A percentile compares a stretch with the other conserved stretches of the same genome.
Evolutionary conservation across 306 rosid genomes (phyloP).

Genomic region (Begonia masoniana): DNA sequence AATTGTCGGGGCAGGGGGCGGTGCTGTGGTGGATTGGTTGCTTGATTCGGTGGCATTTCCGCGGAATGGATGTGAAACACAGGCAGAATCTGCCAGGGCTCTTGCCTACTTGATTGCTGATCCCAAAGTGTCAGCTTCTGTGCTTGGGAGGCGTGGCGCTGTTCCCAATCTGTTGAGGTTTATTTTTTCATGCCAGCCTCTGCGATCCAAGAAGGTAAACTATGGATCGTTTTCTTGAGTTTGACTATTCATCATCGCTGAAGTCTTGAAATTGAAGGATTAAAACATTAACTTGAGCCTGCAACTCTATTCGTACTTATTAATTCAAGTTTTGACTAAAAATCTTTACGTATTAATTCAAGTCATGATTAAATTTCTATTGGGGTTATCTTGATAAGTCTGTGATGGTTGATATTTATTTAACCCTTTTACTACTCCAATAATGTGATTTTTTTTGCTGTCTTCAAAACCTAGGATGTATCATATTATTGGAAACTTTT

Average conservation of each 20-base stretch:
- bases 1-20: conserved; percentile 78
- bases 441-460: no score
- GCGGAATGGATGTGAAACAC: conserved; percentile 53
- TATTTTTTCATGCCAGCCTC: conserved; percentile 88
- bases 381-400: no score
- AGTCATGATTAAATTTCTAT: no score
- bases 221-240: background rate
- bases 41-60: conserved; percentile 76
- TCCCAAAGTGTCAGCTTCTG: conserved; percentile 62
- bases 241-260: background rate
- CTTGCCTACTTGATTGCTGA: conserved; percentile 82
- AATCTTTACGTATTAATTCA: no score
- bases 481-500: no score
- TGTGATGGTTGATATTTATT: no score
- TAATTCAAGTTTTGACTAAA: no score
- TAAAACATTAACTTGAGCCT: no score
- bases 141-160: conserved; percentile 74
- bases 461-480: no score
- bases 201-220: conserved; percentile 51
- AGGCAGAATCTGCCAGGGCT: conserved; percentile 93
- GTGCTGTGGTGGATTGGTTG: conserved; percentile 92
- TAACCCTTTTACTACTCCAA: no score
- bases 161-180: conserved; percentile 78
- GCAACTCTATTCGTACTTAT: no score
- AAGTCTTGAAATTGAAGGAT: no score